Conservation (phyloP, 257 asterid genomes). For the Scutellaria baicalensis region DNA sequence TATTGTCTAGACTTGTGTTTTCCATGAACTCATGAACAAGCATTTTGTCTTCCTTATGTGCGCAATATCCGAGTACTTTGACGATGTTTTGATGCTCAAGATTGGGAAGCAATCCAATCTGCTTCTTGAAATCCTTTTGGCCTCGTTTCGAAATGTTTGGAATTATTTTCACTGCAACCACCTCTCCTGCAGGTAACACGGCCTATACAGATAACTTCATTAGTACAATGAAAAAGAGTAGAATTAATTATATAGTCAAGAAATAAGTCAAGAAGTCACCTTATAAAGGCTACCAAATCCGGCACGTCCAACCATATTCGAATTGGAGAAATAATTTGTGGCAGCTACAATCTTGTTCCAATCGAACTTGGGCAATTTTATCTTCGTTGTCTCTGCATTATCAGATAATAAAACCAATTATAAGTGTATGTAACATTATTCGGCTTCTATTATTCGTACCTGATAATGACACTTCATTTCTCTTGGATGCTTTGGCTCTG, state of each 20-base stretch:
- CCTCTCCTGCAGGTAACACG: too few species aligned
- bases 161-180: too few species aligned
- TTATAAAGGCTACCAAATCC: background rate
- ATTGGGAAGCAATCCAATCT: too few species aligned
- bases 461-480: background rate
- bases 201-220: too few species aligned
- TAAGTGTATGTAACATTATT: background rate
- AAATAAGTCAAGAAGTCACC: background rate
- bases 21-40: conserved; percentile 11
- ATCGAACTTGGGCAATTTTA: background rate
- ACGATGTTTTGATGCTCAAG: background rate
- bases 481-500: background rate
- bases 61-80: background rate
- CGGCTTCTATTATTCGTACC: background rate
- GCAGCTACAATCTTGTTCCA: background rate
- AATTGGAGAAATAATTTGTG: background rate
- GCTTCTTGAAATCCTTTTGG: too few species aligned
- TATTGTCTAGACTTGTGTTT: background rate
- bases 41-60: background rate
- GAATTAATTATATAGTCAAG: too few species aligned
- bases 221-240: too few species aligned
- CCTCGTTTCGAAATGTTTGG: too few species aligned
- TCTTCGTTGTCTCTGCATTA: background rate
- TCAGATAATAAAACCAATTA: background rate
- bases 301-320: background rate